These are phyloP conservation scores for Ampelomyces quisqualis DNA, from an alignment of 2,329 filamentous ascomycete species.

Conservation along the genomic window DNA sequence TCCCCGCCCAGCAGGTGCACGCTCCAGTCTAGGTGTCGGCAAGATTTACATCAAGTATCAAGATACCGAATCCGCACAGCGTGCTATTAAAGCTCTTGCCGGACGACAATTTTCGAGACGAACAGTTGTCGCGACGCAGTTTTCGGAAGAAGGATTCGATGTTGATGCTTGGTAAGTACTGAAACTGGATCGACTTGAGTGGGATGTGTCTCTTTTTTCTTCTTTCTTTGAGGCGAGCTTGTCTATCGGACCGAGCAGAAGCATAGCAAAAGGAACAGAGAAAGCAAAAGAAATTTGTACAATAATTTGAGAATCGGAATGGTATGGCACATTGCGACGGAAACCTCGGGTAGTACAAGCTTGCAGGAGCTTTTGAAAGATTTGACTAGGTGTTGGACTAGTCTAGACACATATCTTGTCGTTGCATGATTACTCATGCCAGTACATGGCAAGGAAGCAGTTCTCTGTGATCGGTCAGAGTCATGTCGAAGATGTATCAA, in stretches of 20 bases:
- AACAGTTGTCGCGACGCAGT: conserved; percentile 95
- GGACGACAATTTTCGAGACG: conserved; percentile 95
- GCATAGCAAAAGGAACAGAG: neutral
- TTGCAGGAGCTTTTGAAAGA: too few species aligned
- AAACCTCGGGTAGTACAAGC: too few species aligned
- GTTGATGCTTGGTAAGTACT: conserved; percentile 73
- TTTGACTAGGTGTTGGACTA: too few species aligned
- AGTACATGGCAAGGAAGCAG: too few species aligned
- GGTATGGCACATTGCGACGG: too few species aligned
- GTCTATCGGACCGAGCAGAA: too few species aligned
- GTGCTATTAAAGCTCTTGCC: conserved; percentile 84
- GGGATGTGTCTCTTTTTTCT: neutral
- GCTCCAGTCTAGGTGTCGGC: conserved; percentile 84
- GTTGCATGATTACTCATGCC: too few species aligned
- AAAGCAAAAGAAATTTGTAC: too few species aligned
- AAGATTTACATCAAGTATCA: conserved; percentile 99
- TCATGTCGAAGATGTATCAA: too few species aligned
- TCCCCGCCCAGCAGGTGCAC: conserved; percentile 78
- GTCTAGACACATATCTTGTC: too few species aligned
- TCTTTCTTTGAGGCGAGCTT: neutral
- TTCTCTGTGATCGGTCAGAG: too few species aligned
- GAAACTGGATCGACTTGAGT: neutral
- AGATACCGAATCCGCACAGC: conserved; percentile 71
- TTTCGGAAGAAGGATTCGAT: conserved; percentile 97
- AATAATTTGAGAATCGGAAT: conserved; percentile 9